These are phyloP conservation scores for Megacollybia marginata DNA, from an alignment of 768 basidiomycete genomes.

Conservation along the genomic window DNA sequence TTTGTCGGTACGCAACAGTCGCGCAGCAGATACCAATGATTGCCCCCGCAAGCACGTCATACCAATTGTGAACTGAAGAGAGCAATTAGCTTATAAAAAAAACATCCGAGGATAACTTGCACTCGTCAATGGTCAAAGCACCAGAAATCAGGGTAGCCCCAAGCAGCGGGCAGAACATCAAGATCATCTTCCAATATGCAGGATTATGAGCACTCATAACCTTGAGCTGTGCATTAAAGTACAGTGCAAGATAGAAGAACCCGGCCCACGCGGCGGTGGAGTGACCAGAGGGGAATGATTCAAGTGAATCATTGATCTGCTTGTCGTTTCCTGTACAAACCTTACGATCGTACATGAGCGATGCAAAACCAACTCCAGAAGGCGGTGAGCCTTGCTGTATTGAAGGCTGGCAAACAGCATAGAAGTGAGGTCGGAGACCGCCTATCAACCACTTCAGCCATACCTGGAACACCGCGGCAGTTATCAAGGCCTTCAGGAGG, in stretches of 20 bases:
- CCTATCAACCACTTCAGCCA: conserved; percentile 51
- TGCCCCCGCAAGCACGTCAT: conserved; percentile 47
- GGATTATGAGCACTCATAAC: conserved; percentile 52
- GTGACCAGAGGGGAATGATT: conserved; percentile 52
- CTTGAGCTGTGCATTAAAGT: conserved; percentile 52
- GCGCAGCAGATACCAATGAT: conserved; percentile 42
- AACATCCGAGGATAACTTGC: conserved; percentile 19
- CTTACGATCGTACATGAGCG: conserved; percentile 42
- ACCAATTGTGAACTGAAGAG: conserved; percentile 43
- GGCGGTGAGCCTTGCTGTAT: conserved; percentile 20
- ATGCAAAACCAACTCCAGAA: conserved; percentile 37
- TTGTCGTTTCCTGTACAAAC: conserved; percentile 51
- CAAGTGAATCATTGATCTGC: conserved; percentile 48
- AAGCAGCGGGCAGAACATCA: conserved; percentile 48
- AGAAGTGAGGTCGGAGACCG: conserved; percentile 45
- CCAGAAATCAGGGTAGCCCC: conserved; percentile 51
- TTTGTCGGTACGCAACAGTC: conserved; percentile 45
- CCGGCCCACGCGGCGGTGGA: conserved; percentile 53
- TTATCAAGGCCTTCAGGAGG: conserved; percentile 41
- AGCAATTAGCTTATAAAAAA: neutral
- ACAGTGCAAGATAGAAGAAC: conserved; percentile 37
- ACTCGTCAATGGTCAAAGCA: conserved; percentile 49
- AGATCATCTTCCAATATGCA: conserved; percentile 57
- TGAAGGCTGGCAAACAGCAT: conserved; percentile 42
- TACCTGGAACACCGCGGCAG: conserved; percentile 38